Base-by-base conservation (phyloP, 495 filamentous ascomycete species). In the Aspergillus avenaceus region DNA sequence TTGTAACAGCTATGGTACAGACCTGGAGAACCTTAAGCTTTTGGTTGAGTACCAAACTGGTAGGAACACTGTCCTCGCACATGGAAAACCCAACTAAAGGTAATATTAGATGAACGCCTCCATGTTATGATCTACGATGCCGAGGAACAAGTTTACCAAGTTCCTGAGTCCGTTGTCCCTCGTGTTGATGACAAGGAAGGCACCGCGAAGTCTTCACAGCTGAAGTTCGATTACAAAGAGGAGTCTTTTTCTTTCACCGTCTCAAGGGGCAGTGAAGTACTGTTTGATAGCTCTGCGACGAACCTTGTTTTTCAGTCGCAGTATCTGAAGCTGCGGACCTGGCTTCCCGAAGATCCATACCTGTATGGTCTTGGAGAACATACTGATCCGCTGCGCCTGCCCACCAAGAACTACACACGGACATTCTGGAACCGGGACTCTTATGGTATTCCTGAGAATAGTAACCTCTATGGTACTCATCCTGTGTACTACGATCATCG, bases 401-500 rank as follows among this genome's bases (percentile, higher is more conserved):
- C 84, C 27, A 88, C 81, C 0, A 82, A 77, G 13, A 80, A 88
- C 63, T 92, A 91, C 62, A 85, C 82, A 23, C 80, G 90, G 9
- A 95, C 90, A 0, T 61, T 95, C 12, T 95, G 90, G 90, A 81
- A 78, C 19, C 82, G 87, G 41, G 89, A 93, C 66, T 64, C 87
- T 0, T 90, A 86, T 56, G 71, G 69, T 4, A 76, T 87, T 49
- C 81, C 79, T 8, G 64, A 80, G 8, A 79, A 85, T 45, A 73
- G 78, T n/a, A 96, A 95, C 60, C 64, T 93, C 18, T 95, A 96
- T 55, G 87, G 89, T 5, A 83, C 78, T 52, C 90, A 95, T 57
- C 90, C 90, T 0, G 73, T 96, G 11, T 96, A 95, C 68, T 84
- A 86, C 54, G 90, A 95, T 51, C 85, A 90, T 60, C 81, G 90